A percentile compares a stretch with the other conserved stretches of the same genome.
Evolutionary conservation across 495 filamentous ascomycete species (phyloP).

Genomic region (Aspergillus carlsbadensis): DNA sequence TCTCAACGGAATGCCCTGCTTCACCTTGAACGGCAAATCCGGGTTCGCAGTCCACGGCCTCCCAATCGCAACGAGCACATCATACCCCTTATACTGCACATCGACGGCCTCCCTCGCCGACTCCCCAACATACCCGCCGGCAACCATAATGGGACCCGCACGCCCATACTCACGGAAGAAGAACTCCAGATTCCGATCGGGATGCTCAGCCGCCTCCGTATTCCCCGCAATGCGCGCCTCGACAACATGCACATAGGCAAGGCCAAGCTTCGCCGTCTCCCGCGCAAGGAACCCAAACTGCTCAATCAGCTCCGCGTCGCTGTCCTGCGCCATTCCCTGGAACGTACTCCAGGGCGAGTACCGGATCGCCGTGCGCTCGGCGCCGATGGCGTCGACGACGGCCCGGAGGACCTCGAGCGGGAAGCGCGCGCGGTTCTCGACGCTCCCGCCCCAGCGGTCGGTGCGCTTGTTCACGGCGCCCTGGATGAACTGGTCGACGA

Average conservation of each 20-base stretch:
- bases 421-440: conserved; percentile 69
- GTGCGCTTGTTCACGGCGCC: conserved; percentile 59
- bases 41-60: conserved; percentile 68
- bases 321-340: conserved; percentile 68
- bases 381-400: conserved; percentile 62
- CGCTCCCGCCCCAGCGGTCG: conserved; percentile 66
- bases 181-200: conserved; percentile 51
- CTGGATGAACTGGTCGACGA: conserved; percentile 73
- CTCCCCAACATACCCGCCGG: conserved; percentile 57
- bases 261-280: conserved; percentile 50
- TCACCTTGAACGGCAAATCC: conserved; percentile 64
- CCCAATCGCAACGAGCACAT: conserved; percentile 59
- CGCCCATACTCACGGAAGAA: conserved; percentile 39
- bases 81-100: conserved; percentile 49
- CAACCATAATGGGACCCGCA: conserved; percentile 56
- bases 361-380: conserved; percentile 60
- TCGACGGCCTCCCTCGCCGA: conserved; percentile 46
- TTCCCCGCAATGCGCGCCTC: conserved; percentile 51
- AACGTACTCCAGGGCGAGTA: conserved; percentile 63
- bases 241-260: conserved; percentile 69
- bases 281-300: conserved; percentile 61
- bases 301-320: conserved; percentile 59
- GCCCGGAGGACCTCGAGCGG: conserved; percentile 62
- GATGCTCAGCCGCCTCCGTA: conserved; percentile 32
- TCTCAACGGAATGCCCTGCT: conserved; percentile 53